Evolutionary conservation across 805 yeast genomes (phyloP).

Genomic region (Torulaspora gathmanii): DNA sequence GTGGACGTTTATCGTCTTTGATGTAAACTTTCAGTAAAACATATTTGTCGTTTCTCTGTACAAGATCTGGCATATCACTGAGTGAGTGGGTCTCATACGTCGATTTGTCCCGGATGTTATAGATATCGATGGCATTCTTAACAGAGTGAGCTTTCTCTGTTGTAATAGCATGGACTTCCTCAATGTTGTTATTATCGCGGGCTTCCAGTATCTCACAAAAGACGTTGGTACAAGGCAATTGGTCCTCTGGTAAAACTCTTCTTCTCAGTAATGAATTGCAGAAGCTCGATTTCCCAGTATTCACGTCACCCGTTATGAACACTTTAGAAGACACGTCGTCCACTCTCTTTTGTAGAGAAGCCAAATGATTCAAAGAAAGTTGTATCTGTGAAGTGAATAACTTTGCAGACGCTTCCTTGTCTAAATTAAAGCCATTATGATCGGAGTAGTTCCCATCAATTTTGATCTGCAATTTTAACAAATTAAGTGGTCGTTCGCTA

Average conservation of each 20-base stretch:
- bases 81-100: slow-evolving; percentile 58
- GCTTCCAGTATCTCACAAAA: slow-evolving; percentile 93
- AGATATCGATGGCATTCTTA: slow-evolving; percentile 27
- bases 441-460: slow-evolving; percentile 25
- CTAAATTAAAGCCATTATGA: slow-evolving; percentile 49
- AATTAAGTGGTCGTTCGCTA: slow-evolving; percentile 24
- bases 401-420: slow-evolving; percentile 62
- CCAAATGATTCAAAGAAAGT: slow-evolving; percentile 62
- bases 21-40: slow-evolving; percentile 75
- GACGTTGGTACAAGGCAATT: slow-evolving; percentile 94
- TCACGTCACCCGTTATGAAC: slow-evolving; percentile 92
- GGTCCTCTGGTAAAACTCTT: slow-evolving; percentile 85
- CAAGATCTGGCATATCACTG: slow-evolving; percentile 59
- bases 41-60: slow-evolving; percentile 66
- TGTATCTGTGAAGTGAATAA: slow-evolving; percentile 63
- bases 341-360: slow-evolving; percentile 71
- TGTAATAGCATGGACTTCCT: slow-evolving; percentile 90
- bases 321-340: slow-evolving; percentile 92
- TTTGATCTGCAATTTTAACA: slow-evolving; percentile 26
- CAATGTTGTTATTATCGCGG: slow-evolving; percentile 63
- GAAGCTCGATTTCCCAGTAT: slow-evolving; percentile 93
- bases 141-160: slow-evolving; percentile 40
- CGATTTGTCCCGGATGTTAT: slow-evolving; percentile 49
- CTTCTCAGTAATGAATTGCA: slow-evolving; percentile 85
- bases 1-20: slow-evolving; percentile 56